Conservation (phyloP, 257 asterid genomes). For the Craterostigma plantagineum region DNA sequence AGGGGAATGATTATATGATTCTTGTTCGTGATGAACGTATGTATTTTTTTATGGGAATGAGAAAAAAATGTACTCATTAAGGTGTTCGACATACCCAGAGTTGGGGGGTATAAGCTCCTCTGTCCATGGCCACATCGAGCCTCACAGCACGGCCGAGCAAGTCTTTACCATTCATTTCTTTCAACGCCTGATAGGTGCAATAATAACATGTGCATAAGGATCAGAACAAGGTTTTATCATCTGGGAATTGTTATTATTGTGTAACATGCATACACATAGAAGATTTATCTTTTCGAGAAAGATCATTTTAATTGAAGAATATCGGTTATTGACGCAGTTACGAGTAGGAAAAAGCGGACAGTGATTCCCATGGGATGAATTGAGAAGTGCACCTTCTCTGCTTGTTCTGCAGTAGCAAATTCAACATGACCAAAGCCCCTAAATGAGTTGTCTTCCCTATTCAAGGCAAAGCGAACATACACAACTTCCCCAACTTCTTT, state of each 20-base stretch:
- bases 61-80: not conserved
- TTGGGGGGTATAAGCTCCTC: constrained; percentile 49
- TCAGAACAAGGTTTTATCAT: no score
- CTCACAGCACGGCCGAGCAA: constrained; percentile 31
- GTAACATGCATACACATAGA: no score
- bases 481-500: constrained; percentile 51
- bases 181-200: constrained; percentile 21
- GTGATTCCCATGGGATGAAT: not conserved
- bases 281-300: no score
- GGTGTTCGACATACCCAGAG: no score
- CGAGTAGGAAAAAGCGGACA: no score
- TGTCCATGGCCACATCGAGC: constrained; percentile 41
- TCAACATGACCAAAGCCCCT: constrained; percentile 61
- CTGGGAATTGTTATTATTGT: no score
- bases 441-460: constrained; percentile 26
- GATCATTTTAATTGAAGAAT: no score
- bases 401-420: constrained; percentile 35
- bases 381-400: constrained; percentile 27
- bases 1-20: constrained; percentile 1
- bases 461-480: constrained; percentile 40
- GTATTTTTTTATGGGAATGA: not conserved
- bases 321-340: no score
- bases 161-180: constrained; percentile 26
- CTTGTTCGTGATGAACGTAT: constrained; percentile 13
- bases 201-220: not conserved